phyloP scores from a whole-genome alignment of 495 filamentous ascomycete species.

The Penicilliopsis zonata region DNA sequence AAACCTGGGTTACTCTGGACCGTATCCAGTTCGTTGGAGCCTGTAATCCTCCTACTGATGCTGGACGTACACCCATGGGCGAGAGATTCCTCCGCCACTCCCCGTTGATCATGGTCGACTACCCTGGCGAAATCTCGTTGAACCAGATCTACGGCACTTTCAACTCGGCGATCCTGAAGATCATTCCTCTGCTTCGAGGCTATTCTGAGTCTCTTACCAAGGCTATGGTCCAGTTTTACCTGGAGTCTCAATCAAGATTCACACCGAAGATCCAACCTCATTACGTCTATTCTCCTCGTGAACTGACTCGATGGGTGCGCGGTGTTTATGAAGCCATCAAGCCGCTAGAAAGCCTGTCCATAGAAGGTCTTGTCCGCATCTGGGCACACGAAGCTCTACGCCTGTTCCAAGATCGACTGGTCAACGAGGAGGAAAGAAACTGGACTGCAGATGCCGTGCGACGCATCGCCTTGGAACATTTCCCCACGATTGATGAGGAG shows the following conservation, averaged over 20 bases:
- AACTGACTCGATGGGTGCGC: slow-evolving; percentile 92
- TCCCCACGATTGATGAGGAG: slow-evolving; percentile 81
- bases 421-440: slow-evolving; percentile 83
- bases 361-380: slow-evolving; percentile 90
- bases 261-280: slow-evolving; percentile 94
- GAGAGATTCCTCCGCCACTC: slow-evolving; percentile 89
- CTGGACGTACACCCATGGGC: slow-evolving; percentile 88
- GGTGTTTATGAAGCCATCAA: slow-evolving; percentile 94
- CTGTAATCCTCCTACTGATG: slow-evolving; percentile 98
- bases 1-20: slow-evolving; percentile 94
- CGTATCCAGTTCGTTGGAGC: slow-evolving; percentile 98
- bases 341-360: slow-evolving; percentile 71
- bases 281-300: slow-evolving; percentile 98
- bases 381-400: slow-evolving; percentile 97
- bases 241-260: slow-evolving; percentile 87
- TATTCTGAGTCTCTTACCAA: slow-evolving; percentile 91
- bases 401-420: slow-evolving; percentile 92
- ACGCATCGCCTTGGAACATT: slow-evolving; percentile 77
- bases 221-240: slow-evolving; percentile 94
- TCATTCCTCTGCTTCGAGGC: slow-evolving; percentile 86
- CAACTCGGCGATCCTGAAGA: slow-evolving; percentile 92
- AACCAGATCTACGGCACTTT: slow-evolving; percentile 98
- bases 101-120: slow-evolving; percentile 97
- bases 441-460: slow-evolving; percentile 85
- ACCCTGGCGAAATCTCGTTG: slow-evolving; percentile 88